Evolutionary conservation across 495 filamentous ascomycete genomes (phyloP).

Genomic region (Tuber magnatum): DNA sequence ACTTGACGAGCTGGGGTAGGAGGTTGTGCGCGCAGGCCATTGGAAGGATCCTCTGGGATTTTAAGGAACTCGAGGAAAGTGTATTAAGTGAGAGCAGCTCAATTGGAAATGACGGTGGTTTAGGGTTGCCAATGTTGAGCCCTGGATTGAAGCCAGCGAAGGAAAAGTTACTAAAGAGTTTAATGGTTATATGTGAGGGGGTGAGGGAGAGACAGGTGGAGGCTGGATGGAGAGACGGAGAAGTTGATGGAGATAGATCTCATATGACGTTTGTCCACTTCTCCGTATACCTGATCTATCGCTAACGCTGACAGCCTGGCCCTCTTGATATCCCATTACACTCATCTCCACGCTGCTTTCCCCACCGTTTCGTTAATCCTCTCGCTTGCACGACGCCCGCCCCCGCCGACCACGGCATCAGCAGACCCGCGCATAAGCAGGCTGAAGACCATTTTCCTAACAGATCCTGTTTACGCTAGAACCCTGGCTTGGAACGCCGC

Average conservation of each 20-base stretch:
- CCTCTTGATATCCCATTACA: conserved; percentile 40
- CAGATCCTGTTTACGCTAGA: conserved; percentile 34
- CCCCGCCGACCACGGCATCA: conserved; percentile 10
- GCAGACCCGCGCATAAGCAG: conserved; percentile 32
- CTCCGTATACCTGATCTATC: not conserved
- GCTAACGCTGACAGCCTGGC: conserved; percentile 31
- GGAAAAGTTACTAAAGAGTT: conserved; percentile 29
- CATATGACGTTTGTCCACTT: conserved; percentile 35
- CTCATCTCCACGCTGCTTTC: conserved; percentile 40
- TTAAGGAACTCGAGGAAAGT: conserved; percentile 41
- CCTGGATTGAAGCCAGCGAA: conserved; percentile 39
- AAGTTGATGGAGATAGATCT: conserved; percentile 33
- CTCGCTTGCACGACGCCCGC: conserved; percentile 39
- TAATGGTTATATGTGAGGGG: conserved; percentile 34
- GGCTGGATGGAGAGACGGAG: conserved; percentile 21
- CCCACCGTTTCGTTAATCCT: conserved; percentile 39
- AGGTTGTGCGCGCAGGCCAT: conserved; percentile 41
- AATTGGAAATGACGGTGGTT: conserved; percentile 18
- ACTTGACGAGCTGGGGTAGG: conserved; percentile 39
- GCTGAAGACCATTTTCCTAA: conserved; percentile 27
- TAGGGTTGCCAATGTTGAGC: conserved; percentile 34
- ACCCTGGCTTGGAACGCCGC: conserved; percentile 41
- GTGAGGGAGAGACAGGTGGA: conserved; percentile 27
- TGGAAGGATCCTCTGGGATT: conserved; percentile 42
- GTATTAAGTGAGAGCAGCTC: conserved; percentile 31